Evolutionary conservation across 768 basidiomycete genomes (phyloP).

Genomic region (Termitomyces sp.): DNA sequence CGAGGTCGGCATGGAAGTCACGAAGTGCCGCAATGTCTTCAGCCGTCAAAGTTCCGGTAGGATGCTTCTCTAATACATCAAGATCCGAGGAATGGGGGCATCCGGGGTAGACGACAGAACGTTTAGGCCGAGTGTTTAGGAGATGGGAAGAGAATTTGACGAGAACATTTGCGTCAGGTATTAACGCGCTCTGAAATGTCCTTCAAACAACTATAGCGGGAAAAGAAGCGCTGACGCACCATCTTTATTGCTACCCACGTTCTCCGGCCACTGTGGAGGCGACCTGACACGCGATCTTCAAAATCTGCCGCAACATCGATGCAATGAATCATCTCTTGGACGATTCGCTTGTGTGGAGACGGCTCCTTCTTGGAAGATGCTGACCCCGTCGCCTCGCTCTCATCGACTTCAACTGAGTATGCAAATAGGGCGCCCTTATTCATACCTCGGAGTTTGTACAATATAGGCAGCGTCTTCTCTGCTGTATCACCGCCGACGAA

Average conservation of each 20-base stretch:
- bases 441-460: conserved; percentile 55
- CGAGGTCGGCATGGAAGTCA: conserved; percentile 59
- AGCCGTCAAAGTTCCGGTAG: conserved; percentile 31
- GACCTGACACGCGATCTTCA: conserved; percentile 46
- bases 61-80: conserved; percentile 36
- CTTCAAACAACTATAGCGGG: background rate
- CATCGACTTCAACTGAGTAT: conserved; percentile 86
- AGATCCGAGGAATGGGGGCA: conserved; percentile 59
- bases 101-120: conserved; percentile 63
- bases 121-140: conserved; percentile 33
- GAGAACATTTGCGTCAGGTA: conserved; percentile 60
- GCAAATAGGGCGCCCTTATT: conserved; percentile 77
- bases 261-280: conserved; percentile 35
- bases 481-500: conserved; percentile 91
- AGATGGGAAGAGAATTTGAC: conserved; percentile 61
- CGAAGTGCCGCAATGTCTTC: conserved; percentile 60
- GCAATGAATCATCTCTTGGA: conserved; percentile 72
- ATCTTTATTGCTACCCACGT: conserved; percentile 89
- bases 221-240: conserved; percentile 34
- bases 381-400: conserved; percentile 40
- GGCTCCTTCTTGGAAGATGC: conserved; percentile 14
- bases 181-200: conserved; percentile 56
- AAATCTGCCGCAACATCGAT: conserved; percentile 82
- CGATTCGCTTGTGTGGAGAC: conserved; percentile 55
- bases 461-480: conserved; percentile 59